Percentiles rank a stretch among this genome's conserved stretches.
Evolutionary conservation across 192 early-diverging fungal genomes (phyloP).

Genomic region (Endogone sp.): DNA sequence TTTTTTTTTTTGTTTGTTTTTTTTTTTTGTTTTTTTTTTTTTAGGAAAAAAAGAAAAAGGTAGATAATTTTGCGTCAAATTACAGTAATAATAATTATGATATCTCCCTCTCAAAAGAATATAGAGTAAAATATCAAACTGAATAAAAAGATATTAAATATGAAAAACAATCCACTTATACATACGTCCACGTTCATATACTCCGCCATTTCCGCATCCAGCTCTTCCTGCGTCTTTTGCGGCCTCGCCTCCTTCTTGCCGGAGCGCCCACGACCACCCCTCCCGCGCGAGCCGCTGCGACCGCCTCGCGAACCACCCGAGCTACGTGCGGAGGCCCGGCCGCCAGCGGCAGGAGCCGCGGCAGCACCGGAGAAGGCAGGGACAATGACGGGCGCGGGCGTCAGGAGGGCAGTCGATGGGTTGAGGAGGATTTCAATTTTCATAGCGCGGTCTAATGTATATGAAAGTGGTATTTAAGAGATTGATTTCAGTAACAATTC

Average conservation of each 20-base stretch:
- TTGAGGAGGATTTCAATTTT: constrained; percentile 43
- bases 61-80: too few species aligned
- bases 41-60: too few species aligned
- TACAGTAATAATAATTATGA: too few species aligned
- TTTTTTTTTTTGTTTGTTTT: too few species aligned
- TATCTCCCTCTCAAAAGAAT: too few species aligned
- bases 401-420: constrained; percentile 28
- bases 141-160: too few species aligned
- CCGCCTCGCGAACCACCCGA: background rate
- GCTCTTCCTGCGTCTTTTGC: constrained; percentile 39
- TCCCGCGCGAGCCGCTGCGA: constrained; percentile 24
- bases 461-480: background rate
- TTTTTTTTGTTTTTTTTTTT: too few species aligned
- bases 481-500: too few species aligned
- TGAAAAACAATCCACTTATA: too few species aligned
- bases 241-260: constrained; percentile 23
- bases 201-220: constrained; percentile 46
- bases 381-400: constrained; percentile 10
- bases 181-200: constrained; percentile 44
- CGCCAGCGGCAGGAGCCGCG: constrained; percentile 11
- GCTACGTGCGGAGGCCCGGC: constrained; percentile 31
- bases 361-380: background rate
- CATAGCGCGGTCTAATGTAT: constrained; percentile 30
- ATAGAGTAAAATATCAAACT: too few species aligned
- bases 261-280: constrained; percentile 27